These are phyloP conservation scores for Purshia tridentata DNA, from an alignment of 306 rosid species.

Conservation along the genomic window DNA sequence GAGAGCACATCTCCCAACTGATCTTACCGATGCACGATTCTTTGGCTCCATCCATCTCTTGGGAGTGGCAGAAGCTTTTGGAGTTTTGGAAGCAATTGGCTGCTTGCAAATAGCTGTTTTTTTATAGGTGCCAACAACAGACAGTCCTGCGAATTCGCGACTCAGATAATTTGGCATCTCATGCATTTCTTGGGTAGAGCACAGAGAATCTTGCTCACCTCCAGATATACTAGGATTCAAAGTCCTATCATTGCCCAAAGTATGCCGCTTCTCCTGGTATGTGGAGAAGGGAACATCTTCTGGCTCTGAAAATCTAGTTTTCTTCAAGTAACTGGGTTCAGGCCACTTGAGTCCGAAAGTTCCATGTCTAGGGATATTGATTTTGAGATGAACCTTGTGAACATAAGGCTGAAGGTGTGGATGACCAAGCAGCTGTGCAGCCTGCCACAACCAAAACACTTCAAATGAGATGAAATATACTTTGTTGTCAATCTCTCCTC, in stretches of 20 bases:
- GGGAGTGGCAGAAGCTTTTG: conserved; percentile 50
- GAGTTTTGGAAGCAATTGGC: conserved; percentile 48
- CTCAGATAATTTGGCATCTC: conserved; percentile 51
- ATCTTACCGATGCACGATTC: conserved; percentile 51
- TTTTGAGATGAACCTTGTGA: conserved; percentile 76
- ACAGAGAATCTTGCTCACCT: conserved; percentile 64
- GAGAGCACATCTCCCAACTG: conserved; percentile 17
- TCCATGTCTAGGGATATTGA: conserved; percentile 67
- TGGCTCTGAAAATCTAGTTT: conserved; percentile 70
- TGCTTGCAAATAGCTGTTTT: conserved; percentile 47
- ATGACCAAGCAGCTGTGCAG: conserved; percentile 81
- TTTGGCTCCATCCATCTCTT: conserved; percentile 57
- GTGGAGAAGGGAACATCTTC: conserved; percentile 39
- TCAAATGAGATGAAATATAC: conserved; percentile 32
- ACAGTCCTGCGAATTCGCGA: conserved; percentile 45
- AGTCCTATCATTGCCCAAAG: conserved; percentile 65
- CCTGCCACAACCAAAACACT: conserved; percentile 55
- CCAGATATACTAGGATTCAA: conserved; percentile 84
- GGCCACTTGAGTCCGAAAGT: conserved; percentile 56
- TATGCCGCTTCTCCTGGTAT: conserved; percentile 50
- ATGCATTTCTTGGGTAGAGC: conserved; percentile 71
- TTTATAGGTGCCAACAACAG: conserved; percentile 39
- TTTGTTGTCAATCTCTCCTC: too few relatives aligned
- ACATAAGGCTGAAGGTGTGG: conserved; percentile 80
- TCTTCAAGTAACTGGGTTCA: conserved; percentile 56